These are phyloP conservation scores for Colletotrichum camelliae DNA, from an alignment of 2,329 filamentous ascomycete species.

Conservation along the genomic window DNA sequence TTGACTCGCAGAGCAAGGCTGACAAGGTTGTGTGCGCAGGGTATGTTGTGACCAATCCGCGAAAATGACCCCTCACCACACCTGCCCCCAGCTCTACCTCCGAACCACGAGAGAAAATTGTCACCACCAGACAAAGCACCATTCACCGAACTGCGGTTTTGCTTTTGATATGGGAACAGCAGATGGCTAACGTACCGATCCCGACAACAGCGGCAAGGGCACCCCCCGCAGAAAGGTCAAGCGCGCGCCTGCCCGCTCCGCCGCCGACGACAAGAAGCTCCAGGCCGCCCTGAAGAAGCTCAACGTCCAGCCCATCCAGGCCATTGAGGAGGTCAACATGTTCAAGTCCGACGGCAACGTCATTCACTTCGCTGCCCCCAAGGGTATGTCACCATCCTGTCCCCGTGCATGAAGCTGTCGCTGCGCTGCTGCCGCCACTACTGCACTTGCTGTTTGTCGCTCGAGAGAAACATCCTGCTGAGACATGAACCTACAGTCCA, in stretches of 20 bases:
- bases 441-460: not conserved
- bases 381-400: constrained; percentile 69
- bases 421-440: not conserved
- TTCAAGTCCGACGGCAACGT: constrained; percentile 99
- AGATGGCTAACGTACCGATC: constrained; percentile 32
- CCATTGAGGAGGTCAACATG: constrained; percentile 99
- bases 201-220: constrained; percentile 79
- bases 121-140: not conserved
- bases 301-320: constrained; percentile 99
- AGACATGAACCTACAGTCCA: constrained; percentile 70
- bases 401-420: not conserved
- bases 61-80: constrained; percentile 18
- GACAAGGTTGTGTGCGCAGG: constrained; percentile 29
- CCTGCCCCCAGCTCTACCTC: not conserved
- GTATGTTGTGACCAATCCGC: constrained; percentile 35
- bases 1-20: constrained; percentile 18
- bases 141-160: not conserved
- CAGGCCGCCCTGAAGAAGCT: constrained; percentile 98
- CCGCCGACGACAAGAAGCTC: constrained; percentile 99
- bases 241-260: constrained; percentile 92
- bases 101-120: not conserved
- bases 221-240: constrained; percentile 98
- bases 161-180: not conserved
- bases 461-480: not conserved
- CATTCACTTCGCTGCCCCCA: constrained; percentile 97